Base-by-base conservation (phyloP, 495 filamentous ascomycete species). In the Alectoria sarmentosa region DNA sequence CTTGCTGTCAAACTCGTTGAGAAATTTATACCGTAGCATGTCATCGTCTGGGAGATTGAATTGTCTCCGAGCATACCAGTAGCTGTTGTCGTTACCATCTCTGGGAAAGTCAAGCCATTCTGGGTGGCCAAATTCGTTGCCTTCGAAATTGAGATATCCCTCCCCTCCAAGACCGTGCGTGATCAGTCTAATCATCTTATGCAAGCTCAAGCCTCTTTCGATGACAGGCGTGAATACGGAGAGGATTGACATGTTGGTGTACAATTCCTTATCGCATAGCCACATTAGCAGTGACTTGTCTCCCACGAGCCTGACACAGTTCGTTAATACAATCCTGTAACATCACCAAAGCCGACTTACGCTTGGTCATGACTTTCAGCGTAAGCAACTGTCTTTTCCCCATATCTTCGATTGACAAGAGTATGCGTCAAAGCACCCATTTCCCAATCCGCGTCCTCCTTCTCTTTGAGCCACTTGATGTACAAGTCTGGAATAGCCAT, bases 61-160 rank as follows among this genome's bases (percentile, higher is more conserved):
- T 76, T 96, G 94, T 57, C 94, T 89, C 4, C 94, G 87, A 3
- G 94, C 94, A 75, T 98, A 98, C 86, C 92, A 94, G 85, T 90
- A 98, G 66, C 88, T 92, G 75, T 98, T 97, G 71, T 88, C 77
- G 81, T 98, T 98, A 56, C 95, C 94, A 66, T 83, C 92, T 38
- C 94, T 88, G 15, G 94, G 94, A 77, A 98, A 98, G 74, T 98
- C 94, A 62, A 98, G 90, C 94, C 94, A 98, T 79, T 98, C 94
- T 0, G 94, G 94, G 75, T 98, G 94, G 2, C 94, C 94, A 75
- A 98, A 98, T 75, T 98, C 94, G 76, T 98, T 98, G 66, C 93
- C 94, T 76, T 96, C 91, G 71, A 98, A 98, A 78, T 97, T 98
- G 61, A 98, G 91, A 71, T 95, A 98, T 46, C 92, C 94, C 76